A percentile compares a stretch with the other conserved stretches of the same genome.
Evolutionary conservation across 306 rosid species (phyloP).

Genomic region (Medicago lupulina): DNA sequence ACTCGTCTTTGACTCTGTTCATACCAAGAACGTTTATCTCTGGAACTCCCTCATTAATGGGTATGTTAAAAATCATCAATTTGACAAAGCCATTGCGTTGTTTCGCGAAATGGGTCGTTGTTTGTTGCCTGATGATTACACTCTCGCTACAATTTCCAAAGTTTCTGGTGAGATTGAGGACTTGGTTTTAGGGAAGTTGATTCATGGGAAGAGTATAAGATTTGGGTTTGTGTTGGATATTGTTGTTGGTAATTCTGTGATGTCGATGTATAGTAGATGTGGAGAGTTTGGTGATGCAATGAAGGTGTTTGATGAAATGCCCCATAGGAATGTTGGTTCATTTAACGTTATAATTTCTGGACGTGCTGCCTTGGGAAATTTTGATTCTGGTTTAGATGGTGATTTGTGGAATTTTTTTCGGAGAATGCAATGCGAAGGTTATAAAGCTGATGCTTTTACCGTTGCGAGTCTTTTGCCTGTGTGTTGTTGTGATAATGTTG

Average conservation of each 20-base stretch:
- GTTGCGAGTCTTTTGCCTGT: conserved; percentile 63
- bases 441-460: conserved; percentile 68
- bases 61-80: conserved; percentile 51
- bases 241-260: conserved; percentile 70
- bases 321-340: conserved; percentile 62
- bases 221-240: conserved; percentile 62
- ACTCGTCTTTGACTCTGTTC: conserved; percentile 56
- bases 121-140: conserved; percentile 67
- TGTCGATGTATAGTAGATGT: conserved; percentile 69
- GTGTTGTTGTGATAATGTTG: conserved; percentile 52
- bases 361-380: conserved; percentile 40
- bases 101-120: conserved; percentile 59
- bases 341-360: conserved; percentile 76
- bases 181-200: conserved; percentile 53
- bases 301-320: conserved; percentile 80
- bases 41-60: conserved; percentile 78
- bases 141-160: conserved; percentile 69
- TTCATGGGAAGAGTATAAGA: conserved; percentile 69
- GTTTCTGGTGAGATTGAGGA: conserved; percentile 62
- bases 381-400: conserved; percentile 19
- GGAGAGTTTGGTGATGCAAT: conserved; percentile 50
- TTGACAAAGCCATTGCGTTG: conserved; percentile 50
- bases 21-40: conserved; percentile 50
- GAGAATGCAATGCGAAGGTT: conserved; percentile 59
- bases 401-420: conserved; percentile 52